Conservation (phyloP, 1,284 basidiomycete genomes). For the Cystobasidiaceae sp. region DNA sequence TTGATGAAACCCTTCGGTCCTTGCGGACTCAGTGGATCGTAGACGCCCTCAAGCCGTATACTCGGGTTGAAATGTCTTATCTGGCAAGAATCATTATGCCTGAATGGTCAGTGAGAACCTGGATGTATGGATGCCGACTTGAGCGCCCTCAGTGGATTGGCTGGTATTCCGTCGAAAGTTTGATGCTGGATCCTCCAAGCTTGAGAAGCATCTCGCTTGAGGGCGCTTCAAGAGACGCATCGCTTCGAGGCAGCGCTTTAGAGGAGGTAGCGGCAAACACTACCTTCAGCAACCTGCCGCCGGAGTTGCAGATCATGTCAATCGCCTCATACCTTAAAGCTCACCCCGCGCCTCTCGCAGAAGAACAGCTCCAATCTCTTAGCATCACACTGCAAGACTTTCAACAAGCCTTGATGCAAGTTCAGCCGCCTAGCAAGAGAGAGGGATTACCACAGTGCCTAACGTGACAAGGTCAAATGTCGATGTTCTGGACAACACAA, state of each 20-base stretch:
- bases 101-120: constrained; percentile 49
- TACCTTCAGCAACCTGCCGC: constrained; percentile 49
- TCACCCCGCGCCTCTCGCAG: constrained; percentile 72
- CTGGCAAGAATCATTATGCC: constrained; percentile 64
- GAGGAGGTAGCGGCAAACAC: neutral
- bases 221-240: neutral
- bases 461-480: constrained; percentile 93
- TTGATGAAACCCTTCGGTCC: constrained; percentile 88
- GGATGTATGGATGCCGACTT: constrained; percentile 96
- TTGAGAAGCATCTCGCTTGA: neutral
- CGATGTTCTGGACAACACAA: constrained; percentile 76
- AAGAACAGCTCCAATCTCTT: constrained; percentile 69
- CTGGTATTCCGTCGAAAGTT: constrained; percentile 58
- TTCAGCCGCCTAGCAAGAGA: constrained; percentile 92
- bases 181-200: constrained; percentile 13
- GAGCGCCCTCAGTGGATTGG: constrained; percentile 81
- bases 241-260: constrained; percentile 41
- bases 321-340: constrained; percentile 83
- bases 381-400: constrained; percentile 79
- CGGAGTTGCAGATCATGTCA: constrained; percentile 55
- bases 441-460: constrained; percentile 94
- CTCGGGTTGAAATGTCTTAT: constrained; percentile 82
- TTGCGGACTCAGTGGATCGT: constrained; percentile 93
- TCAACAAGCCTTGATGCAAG: constrained; percentile 66
- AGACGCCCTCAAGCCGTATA: constrained; percentile 95